phyloP scores from a whole-genome alignment of 179 eudicot genomes.

The Sideroxylon spinosum region DNA sequence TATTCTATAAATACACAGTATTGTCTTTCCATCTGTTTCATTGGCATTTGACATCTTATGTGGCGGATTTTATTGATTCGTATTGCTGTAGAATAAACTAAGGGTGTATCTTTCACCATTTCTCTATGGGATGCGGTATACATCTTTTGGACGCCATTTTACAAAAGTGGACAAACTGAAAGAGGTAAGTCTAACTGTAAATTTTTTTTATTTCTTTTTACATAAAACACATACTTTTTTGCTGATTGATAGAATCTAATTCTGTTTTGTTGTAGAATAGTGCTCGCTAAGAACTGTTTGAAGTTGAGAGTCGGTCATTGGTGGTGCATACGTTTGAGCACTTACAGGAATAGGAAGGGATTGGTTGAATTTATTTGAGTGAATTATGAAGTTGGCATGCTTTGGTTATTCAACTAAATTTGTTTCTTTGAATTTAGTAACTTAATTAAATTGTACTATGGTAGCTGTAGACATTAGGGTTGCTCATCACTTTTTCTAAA shows the following conservation, averaged over 20 bases:
- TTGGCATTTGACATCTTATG: background rate
- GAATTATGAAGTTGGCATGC: background rate
- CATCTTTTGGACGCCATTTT: slow-evolving; percentile 94
- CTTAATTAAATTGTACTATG: too few relatives aligned
- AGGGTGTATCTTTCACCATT: slow-evolving; percentile 80
- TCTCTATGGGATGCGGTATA: slow-evolving; percentile 77
- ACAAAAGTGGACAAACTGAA: slow-evolving; percentile 65
- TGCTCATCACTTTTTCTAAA: background rate
- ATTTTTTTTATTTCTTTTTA: background rate
- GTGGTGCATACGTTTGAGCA: background rate
- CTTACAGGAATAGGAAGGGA: background rate
- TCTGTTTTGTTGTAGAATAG: background rate
- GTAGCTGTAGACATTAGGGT: background rate
- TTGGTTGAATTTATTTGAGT: background rate
- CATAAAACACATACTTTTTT: background rate
- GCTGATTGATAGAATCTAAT: background rate
- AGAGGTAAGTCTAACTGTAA: slow-evolving; percentile 46
- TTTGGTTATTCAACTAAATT: background rate
- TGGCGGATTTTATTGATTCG: background rate
- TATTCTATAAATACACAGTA: background rate
- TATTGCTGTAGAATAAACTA: slow-evolving; percentile 55
- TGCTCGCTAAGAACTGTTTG: background rate
- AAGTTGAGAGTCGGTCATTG: background rate
- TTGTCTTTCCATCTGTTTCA: background rate
- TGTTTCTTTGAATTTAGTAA: background rate